These are phyloP conservation scores for Lippia alba DNA, from an alignment of 305 asterid species.

Conservation along the genomic window DNA sequence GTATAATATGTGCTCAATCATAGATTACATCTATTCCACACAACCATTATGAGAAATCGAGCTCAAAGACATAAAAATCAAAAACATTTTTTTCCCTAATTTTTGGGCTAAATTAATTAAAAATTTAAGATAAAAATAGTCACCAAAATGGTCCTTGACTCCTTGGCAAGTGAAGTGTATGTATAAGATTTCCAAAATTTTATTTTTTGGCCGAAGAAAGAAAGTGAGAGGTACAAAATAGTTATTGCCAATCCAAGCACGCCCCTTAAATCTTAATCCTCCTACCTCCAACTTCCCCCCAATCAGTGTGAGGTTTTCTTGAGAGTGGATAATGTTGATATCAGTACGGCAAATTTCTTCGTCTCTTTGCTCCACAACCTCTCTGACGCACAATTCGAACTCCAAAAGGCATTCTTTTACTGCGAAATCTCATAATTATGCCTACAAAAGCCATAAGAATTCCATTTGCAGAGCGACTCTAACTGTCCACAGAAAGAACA, in stretches of 20 bases:
- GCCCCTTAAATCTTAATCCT: conserved; percentile 23
- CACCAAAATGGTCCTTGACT: conserved; percentile 6
- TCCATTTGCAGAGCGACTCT: conserved; percentile 54
- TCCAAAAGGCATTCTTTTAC: conserved; percentile 38
- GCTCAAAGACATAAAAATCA: no score
- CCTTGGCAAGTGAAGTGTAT: neutral
- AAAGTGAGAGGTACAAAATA: conserved; percentile 17
- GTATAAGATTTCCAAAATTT: neutral
- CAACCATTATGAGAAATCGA: no score
- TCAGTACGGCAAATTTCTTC: conserved; percentile 57
- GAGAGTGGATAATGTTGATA: conserved; percentile 70
- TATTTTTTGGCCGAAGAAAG: neutral
- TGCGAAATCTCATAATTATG: conserved; percentile 38
- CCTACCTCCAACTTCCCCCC: conserved; percentile 16
- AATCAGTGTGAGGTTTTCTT: neutral
- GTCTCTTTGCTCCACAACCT: conserved; percentile 46
- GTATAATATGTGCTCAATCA: no score
- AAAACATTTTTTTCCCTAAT: no score
- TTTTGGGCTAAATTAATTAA: no score
- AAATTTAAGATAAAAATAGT: no score
- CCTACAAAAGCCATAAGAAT: conserved; percentile 22
- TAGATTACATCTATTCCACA: no score
- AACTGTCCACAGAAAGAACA: conserved; percentile 41
- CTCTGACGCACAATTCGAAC: conserved; percentile 38
- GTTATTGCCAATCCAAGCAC: conserved; percentile 32